These are phyloP conservation scores for Aspergillus ustus DNA, from an alignment of 2,329 filamentous ascomycete genomes.

Conservation along the genomic window DNA sequence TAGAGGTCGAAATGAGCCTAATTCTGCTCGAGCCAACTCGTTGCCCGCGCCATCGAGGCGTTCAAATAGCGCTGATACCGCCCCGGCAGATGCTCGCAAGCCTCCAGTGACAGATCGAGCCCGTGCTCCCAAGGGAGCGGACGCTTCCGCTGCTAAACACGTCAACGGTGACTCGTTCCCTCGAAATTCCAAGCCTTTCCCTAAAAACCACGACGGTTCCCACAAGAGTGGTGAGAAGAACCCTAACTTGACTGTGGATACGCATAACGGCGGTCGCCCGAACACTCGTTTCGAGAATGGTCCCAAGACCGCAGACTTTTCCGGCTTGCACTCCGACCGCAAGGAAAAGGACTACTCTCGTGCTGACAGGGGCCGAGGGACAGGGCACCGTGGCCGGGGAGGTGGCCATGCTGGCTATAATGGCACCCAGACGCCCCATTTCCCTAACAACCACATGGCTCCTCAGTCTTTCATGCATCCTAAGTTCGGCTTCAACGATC, in stretches of 20 bases:
- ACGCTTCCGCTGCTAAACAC: conserved; percentile 33
- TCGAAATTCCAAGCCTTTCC: conserved; percentile 41
- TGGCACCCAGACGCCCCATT: conserved; percentile 42
- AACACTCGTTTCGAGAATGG: conserved; percentile 41
- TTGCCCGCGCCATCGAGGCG: conserved; percentile 44
- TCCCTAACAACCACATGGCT: conserved; percentile 43
- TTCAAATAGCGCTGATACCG: conserved; percentile 40
- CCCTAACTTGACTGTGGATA: conserved; percentile 36
- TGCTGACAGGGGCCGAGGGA: conserved; percentile 44
- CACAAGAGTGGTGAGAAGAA: conserved; percentile 36
- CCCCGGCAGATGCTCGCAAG: conserved; percentile 39
- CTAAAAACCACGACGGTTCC: conserved; percentile 36
- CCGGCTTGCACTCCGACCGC: conserved; percentile 33
- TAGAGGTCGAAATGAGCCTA: conserved; percentile 42
- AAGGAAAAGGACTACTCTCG: conserved; percentile 39
- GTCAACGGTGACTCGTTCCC: conserved; percentile 35
- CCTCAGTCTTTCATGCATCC: conserved; percentile 46
- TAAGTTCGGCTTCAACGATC: conserved; percentile 50
- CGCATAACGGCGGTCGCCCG: conserved; percentile 38
- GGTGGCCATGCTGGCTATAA: conserved; percentile 39
- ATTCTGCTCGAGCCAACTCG: conserved; percentile 44
- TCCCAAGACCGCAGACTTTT: conserved; percentile 43
- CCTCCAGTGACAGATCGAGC: conserved; percentile 36
- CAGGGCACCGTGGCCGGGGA: conserved; percentile 46
- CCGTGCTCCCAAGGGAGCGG: conserved; percentile 36